Conservation (phyloP, 768 basidiomycete species). For the Mycena amicta region DNA sequence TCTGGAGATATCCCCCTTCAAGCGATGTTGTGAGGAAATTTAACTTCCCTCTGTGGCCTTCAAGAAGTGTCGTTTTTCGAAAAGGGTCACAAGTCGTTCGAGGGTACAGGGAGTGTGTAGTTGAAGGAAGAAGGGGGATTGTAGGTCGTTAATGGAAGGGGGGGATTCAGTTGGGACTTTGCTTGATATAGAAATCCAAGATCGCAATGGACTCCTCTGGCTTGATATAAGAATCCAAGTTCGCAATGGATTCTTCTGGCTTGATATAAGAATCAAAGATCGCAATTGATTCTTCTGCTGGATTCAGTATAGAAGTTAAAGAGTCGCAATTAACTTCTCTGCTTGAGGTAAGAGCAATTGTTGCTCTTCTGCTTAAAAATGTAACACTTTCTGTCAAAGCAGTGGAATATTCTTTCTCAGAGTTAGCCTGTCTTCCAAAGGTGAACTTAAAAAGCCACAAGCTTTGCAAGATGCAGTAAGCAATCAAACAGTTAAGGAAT, state of each 20-base stretch:
- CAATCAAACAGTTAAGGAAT: neutral
- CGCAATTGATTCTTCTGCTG: neutral
- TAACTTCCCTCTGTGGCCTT: neutral
- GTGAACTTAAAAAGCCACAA: neutral
- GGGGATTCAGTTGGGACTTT: neutral
- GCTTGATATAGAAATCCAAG: too few species aligned
- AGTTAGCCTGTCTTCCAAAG: neutral
- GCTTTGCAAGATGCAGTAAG: neutral
- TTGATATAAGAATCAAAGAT: too few species aligned
- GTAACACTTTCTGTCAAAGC: too few species aligned
- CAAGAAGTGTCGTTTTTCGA: neutral
- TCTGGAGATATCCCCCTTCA: too few species aligned
- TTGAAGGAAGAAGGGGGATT: neutral
- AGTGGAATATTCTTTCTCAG: neutral
- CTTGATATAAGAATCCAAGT: too few species aligned
- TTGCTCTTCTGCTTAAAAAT: too few species aligned
- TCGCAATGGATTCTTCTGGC: too few species aligned
- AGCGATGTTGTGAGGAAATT: conserved; percentile 1
- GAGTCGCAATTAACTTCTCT: neutral
- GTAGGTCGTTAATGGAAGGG: neutral
- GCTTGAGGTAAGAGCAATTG: neutral
- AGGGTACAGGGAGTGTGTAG: neutral
- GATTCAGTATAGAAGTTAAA: neutral
- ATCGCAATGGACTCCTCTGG: too few species aligned
- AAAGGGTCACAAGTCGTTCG: neutral